Evolutionary conservation across 352 stramenopile species (phyloP), one percentile per base, ranked within the genome.

Genomic region (Aphanomyces astaci): DNA sequence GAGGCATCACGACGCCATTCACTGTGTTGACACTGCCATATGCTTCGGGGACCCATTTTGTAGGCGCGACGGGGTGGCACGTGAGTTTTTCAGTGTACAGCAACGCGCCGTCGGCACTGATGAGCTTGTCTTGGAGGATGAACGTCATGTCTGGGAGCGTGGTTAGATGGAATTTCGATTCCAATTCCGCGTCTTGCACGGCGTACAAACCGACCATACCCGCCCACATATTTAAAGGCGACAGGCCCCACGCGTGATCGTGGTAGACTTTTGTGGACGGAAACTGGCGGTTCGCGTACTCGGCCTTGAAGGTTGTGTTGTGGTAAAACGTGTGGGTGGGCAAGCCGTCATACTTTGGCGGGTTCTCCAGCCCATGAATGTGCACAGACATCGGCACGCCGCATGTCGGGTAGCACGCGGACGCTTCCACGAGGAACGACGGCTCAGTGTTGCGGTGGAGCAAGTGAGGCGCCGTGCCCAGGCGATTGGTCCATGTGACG

Each of bases 1-100:
- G 88, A 1, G 79, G 82, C 82, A 89, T 91, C 15, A 90, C 78
- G 7, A 87, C 78, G 22, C 80, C 82, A 66, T 91, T 89, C 46
- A 89, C 79, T 1, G 75, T 56, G 71, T 91, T 89, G 25, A 87
- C 75, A 1, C 76, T 76, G 22, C 82, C 82, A 30, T 74, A 90
- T 4, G 78, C 82, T 66, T 89, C 82, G 3, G 80, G 78, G 3
- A 90, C 72, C 82, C 80, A 89, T 17, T 73, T 39, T 2, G 76
- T 88, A 27, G 71, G 70, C 5, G 66, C 67, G 2, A 74, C 64
- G 9, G 77, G 72, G 53, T 15, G 7, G 59, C 81, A 90, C 56
- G 78, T 85, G 28, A 56, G 30, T 57, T 87, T 79, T 31, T 87
- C 77, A 70, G 82, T 86, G 75, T 90, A 90, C 71, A 85, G 75